A percentile compares a stretch with the other conserved stretches of the same genome.
These are phyloP conservation scores for Yarrowia divulgata DNA, from an alignment of 805 yeast genomes.

Conservation along the genomic window DNA sequence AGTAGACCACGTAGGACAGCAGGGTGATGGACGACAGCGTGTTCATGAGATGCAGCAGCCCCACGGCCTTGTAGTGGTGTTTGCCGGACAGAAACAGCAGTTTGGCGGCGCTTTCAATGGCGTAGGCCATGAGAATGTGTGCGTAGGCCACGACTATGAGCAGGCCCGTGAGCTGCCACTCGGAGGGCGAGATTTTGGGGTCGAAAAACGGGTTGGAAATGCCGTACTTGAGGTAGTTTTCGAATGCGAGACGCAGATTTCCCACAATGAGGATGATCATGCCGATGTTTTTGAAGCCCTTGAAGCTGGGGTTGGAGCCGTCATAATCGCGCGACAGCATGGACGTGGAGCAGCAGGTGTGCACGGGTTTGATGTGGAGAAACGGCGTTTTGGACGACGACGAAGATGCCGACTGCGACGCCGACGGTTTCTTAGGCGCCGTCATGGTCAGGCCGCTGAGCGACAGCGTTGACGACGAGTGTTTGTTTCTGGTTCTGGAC, in stretches of 20 bases:
- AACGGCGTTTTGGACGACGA: conserved; percentile 16
- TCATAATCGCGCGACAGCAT: conserved; percentile 38
- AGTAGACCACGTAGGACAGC: conserved; percentile 50
- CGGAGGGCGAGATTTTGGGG: conserved; percentile 42
- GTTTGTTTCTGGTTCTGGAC: conserved; percentile 28
- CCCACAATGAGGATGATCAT: conserved; percentile 53
- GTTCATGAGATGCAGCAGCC: conserved; percentile 49
- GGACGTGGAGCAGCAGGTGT: conserved; percentile 27
- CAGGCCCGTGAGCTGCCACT: conserved; percentile 41
- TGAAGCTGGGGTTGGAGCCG: conserved; percentile 44
- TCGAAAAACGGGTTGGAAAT: conserved; percentile 51
- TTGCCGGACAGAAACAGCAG: conserved; percentile 42
- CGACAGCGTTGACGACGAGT: conserved; percentile 30
- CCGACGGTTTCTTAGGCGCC: not conserved
- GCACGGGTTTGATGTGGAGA: conserved; percentile 36
- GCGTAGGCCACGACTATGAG: conserved; percentile 48
- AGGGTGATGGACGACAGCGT: conserved; percentile 47
- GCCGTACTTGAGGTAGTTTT: conserved; percentile 53
- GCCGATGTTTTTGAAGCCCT: conserved; percentile 54
- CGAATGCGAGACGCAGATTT: conserved; percentile 52
- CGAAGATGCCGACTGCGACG: not conserved
- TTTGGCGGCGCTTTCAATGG: conserved; percentile 51
- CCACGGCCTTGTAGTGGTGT: conserved; percentile 47
- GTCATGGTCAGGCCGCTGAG: conserved; percentile 12
- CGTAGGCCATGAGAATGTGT: conserved; percentile 52